Base-by-base conservation (phyloP, 2,329 filamentous ascomycete genomes). In the Colletotrichum sp. region DNA sequence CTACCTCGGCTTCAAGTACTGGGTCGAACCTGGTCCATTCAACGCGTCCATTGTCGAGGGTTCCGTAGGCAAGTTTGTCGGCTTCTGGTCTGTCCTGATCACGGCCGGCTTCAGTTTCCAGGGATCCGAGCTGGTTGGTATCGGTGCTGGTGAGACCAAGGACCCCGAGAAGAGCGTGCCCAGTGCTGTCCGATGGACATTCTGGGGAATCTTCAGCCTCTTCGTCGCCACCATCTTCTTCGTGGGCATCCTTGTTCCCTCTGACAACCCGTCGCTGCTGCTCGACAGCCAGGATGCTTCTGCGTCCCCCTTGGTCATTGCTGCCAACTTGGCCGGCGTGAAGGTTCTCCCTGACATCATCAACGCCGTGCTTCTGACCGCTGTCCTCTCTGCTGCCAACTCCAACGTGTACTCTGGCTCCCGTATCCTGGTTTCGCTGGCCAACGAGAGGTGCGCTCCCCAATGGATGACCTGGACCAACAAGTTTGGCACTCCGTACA, bases 321-420 rank as follows among this genome's bases (percentile, higher is more conserved):
- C 90, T 34, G 90, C 89, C 48, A 86, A 88, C 38, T 87, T 90
- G 21, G 93, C 93, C 34, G 93, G 93, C 55, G 92, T 95, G 73
- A 85, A 86, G 9, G 89, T 91, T 5, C 89, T 95, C 6, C 90
- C 92, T 8, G 87, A 91, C 79, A 92, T 96, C 81, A 92, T 96
- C 87, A 96, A 96, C 83, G 94, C 92, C 18, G 92, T 95, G 9
- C 90, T 96, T 12, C 87, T 96, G 26, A 95, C 94, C 0, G 94
- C 94, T 5, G 94, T 96, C 9, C 91, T 95, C 79, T 95, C 94
- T 0, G 94, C 94, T 8, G 94, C 93, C 75, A 95, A 94, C 85
- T 94, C 93, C 16, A 94, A 94, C 84, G 89, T 96, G 75, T 95
- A 94, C 85, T 94, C 93, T 57, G 92, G 92, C 75, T 93, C 91